Conservation (phyloP, 805 yeast genomes). For the Cyberlindnera petersonii region DNA sequence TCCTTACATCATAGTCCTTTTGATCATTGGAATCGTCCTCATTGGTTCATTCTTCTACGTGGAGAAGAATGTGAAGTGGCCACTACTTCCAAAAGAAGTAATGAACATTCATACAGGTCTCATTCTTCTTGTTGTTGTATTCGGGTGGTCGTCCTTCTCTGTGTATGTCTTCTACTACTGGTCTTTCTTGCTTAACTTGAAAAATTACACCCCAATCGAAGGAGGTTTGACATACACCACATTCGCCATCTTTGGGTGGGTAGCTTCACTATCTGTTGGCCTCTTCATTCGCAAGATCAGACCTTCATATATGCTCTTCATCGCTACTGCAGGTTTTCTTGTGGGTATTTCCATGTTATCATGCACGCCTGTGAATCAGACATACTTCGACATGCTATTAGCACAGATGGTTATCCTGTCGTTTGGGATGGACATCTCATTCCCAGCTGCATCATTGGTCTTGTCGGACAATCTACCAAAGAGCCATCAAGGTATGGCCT, state of each 20-base stretch:
- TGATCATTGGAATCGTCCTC: conserved; percentile 48
- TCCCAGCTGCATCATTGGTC: conserved; percentile 67
- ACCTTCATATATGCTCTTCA: conserved; percentile 47
- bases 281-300: conserved; percentile 40
- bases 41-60: conserved; percentile 39
- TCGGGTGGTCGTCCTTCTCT: conserved; percentile 81
- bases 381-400: conserved; percentile 55
- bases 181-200: conserved; percentile 45
- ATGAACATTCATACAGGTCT: conserved; percentile 43
- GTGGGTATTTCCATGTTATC: conserved; percentile 50
- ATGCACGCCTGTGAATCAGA: conserved; percentile 53
- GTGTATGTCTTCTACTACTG: conserved; percentile 65
- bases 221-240: conserved; percentile 41
- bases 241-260: conserved; percentile 46
- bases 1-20: conserved; percentile 53
- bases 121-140: conserved; percentile 46
- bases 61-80: conserved; percentile 44
- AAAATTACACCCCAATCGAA: conserved; percentile 42
- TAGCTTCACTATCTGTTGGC: conserved; percentile 53
- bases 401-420: conserved; percentile 52
- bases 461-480: conserved; percentile 56
- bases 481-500: conserved; percentile 73
- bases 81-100: conserved; percentile 50
- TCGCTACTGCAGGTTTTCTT: conserved; percentile 50
- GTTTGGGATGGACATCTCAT: conserved; percentile 76